Conservation (phyloP, 164 flowering plant genomes). For the Sextonia rubra region DNA sequence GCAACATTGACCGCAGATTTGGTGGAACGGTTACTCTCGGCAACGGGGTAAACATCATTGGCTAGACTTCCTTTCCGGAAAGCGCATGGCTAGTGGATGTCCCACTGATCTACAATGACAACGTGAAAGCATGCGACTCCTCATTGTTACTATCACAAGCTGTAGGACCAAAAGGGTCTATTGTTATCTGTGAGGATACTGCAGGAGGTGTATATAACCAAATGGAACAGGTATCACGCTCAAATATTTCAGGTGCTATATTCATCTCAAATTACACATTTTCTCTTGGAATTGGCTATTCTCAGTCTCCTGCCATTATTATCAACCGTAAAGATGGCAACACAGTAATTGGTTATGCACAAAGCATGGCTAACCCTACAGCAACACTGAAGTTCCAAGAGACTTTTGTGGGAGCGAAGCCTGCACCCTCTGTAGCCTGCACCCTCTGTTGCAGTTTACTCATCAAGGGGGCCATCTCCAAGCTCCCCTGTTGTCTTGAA, state of each 20-base stretch:
- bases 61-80: constrained; percentile 30
- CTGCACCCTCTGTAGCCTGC: no score
- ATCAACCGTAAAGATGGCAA: constrained; percentile 23
- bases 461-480: constrained; percentile 51
- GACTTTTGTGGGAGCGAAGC: constrained; percentile 36
- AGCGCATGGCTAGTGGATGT: constrained; percentile 6
- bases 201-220: constrained; percentile 7
- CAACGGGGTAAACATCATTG: constrained; percentile 26
- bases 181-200: constrained; percentile 23
- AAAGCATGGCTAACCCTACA: not conserved
- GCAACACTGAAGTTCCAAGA: constrained; percentile 42
- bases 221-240: not conserved
- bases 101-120: constrained; percentile 25
- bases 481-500: constrained; percentile 38
- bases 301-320: constrained; percentile 27
- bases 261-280: constrained; percentile 24
- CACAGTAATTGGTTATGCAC: not conserved
- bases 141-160: constrained; percentile 17
- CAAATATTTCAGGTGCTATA: constrained; percentile 28
- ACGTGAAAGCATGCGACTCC: constrained; percentile 30
- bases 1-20: constrained; percentile 35
- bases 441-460: constrained; percentile 40
- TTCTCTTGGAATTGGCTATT: not conserved
- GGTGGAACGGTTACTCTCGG: constrained; percentile 36
- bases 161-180: not conserved